A percentile compares a stretch with the other conserved stretches of the same genome.
phyloP scores from a whole-genome alignment of 1,139 yeast species.

The Sugiyamaella pinicola region DNA sequence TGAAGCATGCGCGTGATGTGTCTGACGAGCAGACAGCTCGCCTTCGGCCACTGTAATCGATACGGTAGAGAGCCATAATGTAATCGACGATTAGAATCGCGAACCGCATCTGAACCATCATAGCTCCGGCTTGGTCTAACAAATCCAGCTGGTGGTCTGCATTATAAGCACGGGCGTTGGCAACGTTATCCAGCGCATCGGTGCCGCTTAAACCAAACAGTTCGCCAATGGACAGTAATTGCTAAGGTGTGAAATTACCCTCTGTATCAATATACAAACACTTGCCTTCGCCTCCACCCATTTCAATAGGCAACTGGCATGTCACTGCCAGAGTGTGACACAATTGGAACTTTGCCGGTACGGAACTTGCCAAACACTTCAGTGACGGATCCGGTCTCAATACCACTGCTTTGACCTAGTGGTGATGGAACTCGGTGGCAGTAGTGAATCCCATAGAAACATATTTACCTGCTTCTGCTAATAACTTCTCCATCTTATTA shows the following conservation, averaged over 20 bases:
- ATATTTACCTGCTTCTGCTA: slow-evolving; percentile 78
- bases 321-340: slow-evolving; percentile 97
- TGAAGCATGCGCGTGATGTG: slow-evolving; percentile 91
- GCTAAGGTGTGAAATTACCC: slow-evolving; percentile 91
- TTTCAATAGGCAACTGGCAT: slow-evolving; percentile 93
- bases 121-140: slow-evolving; percentile 85
- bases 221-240: slow-evolving; percentile 86
- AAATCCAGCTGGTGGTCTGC: slow-evolving; percentile 94
- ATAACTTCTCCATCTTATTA: slow-evolving; percentile 86
- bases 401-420: slow-evolving; percentile 98
- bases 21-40: slow-evolving; percentile 91
- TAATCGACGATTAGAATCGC: slow-evolving; percentile 87
- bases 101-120: slow-evolving; percentile 91
- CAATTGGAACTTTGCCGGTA: slow-evolving; percentile 94
- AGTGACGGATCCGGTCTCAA: slow-evolving; percentile 96
- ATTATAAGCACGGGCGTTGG: slow-evolving; percentile 95
- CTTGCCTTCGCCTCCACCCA: slow-evolving; percentile 99
- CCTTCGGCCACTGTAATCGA: slow-evolving; percentile 97
- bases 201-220: slow-evolving; percentile 93
- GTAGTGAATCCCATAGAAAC: slow-evolving; percentile 98
- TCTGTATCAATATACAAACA: slow-evolving; percentile 96
- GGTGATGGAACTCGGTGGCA: slow-evolving; percentile 89
- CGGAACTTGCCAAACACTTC: slow-evolving; percentile 97
- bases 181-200: slow-evolving; percentile 93
- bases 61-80: slow-evolving; percentile 92